Conservation (phyloP, 2,329 filamentous ascomycete genomes). For the Ascochyta lentis region DNA sequence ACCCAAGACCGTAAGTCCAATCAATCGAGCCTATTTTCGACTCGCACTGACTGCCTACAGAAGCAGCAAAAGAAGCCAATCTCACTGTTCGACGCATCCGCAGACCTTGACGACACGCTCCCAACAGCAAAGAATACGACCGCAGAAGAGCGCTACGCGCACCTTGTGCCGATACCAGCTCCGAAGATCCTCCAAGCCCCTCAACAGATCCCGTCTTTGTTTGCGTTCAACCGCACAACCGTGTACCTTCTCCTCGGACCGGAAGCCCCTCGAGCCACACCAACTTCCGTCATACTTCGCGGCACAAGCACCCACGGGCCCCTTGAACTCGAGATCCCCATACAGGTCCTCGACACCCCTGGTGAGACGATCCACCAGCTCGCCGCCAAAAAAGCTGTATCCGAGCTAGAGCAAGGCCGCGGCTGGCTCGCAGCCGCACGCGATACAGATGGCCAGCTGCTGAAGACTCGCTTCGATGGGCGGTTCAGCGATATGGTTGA, state of each 20-base stretch:
- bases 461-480: slow-evolving; percentile 54
- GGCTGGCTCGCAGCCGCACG: slow-evolving; percentile 62
- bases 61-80: slow-evolving; percentile 32
- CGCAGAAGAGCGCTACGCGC: slow-evolving; percentile 51
- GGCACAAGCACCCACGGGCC: slow-evolving; percentile 65
- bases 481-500: slow-evolving; percentile 67
- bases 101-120: slow-evolving; percentile 18
- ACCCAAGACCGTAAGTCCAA: slow-evolving; percentile 4
- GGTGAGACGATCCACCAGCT: slow-evolving; percentile 72
- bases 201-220: slow-evolving; percentile 67
- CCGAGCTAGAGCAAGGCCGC: slow-evolving; percentile 73
- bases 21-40: not conserved
- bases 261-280: slow-evolving; percentile 53
- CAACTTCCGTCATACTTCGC: slow-evolving; percentile 64
- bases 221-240: slow-evolving; percentile 69
- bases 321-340: slow-evolving; percentile 68
- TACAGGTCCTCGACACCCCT: slow-evolving; percentile 57
- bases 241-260: slow-evolving; percentile 71
- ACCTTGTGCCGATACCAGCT: slow-evolving; percentile 59
- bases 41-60: not conserved
- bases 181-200: slow-evolving; percentile 72
- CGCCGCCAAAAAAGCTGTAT: slow-evolving; percentile 70
- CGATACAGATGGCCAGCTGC: slow-evolving; percentile 46
- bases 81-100: slow-evolving; percentile 1
- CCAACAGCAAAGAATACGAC: slow-evolving; percentile 29